A percentile compares a stretch with the other conserved stretches of the same genome.
Evolutionary conservation across 2,329 filamentous ascomycete genomes (phyloP).

Genomic region (Botryotinia calthae): DNA sequence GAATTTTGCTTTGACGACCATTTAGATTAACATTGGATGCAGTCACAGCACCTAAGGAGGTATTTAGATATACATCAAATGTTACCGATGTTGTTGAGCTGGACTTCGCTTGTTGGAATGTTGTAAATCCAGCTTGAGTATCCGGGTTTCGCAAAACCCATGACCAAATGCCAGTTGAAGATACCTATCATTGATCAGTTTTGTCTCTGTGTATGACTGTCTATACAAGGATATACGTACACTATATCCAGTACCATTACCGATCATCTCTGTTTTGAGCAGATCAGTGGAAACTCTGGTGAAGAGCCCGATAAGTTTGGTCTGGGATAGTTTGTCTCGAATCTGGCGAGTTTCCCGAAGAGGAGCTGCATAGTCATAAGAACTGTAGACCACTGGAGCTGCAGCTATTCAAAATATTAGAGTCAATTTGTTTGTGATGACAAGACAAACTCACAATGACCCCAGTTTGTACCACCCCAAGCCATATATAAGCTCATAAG

Average conservation of each 20-base stretch:
- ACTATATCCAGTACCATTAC: conserved; percentile 52
- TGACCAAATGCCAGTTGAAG: conserved; percentile 45
- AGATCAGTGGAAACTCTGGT: conserved; percentile 51
- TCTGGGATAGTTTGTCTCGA: conserved; percentile 52
- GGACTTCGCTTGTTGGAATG: conserved; percentile 48
- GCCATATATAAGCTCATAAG: conserved; percentile 52
- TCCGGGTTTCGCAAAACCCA: conserved; percentile 53
- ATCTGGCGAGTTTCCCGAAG: conserved; percentile 54
- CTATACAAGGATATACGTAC: conserved; percentile 25
- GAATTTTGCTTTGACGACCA: conserved; percentile 53
- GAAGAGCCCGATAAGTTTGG: conserved; percentile 54
- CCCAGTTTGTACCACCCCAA: conserved; percentile 57
- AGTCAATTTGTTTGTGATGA: neutral
- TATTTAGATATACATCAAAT: conserved; percentile 49
- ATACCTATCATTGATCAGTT: conserved; percentile 30
- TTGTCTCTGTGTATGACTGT: neutral
- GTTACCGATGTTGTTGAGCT: conserved; percentile 45
- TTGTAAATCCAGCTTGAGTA: conserved; percentile 48
- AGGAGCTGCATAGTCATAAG: conserved; percentile 48
- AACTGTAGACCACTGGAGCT: conserved; percentile 49
- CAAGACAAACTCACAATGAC: conserved; percentile 41
- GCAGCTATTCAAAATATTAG: conserved; percentile 36
- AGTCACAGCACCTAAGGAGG: conserved; percentile 45
- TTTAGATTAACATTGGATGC: conserved; percentile 49
- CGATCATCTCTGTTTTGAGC: conserved; percentile 52